Evolutionary conservation across 2,329 filamentous ascomycete genomes (phyloP).

Genomic region (Talaromyces sp.): DNA sequence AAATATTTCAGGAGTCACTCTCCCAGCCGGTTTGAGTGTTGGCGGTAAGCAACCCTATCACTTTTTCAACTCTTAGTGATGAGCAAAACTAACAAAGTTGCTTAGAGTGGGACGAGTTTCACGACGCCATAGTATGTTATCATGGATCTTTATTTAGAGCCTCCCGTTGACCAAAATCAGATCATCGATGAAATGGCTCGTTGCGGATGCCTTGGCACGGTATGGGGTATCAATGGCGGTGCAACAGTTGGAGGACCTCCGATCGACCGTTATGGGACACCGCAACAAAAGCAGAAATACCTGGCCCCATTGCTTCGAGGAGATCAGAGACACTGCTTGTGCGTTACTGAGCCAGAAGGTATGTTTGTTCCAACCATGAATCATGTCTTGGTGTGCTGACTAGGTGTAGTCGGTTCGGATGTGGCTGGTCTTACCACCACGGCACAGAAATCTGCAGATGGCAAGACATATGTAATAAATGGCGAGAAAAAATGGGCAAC

Average conservation of each 20-base stretch:
- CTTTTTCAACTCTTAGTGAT: background rate
- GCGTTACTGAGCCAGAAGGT: background rate
- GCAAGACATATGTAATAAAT: slow-evolving; percentile 64
- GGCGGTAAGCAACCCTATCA: background rate
- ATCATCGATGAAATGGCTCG: slow-evolving; percentile 18
- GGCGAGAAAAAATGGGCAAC: slow-evolving; percentile 83
- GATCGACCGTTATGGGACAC: slow-evolving; percentile 17
- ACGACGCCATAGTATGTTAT: background rate
- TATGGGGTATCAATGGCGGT: slow-evolving; percentile 18
- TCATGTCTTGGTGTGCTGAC: background rate
- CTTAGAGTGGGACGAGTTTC: background rate
- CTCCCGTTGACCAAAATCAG: too few relatives aligned
- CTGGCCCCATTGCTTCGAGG: slow-evolving; percentile 16
- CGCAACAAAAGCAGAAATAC: slow-evolving; percentile 17
- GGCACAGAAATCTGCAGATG: slow-evolving; percentile 69
- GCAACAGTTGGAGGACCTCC: slow-evolving; percentile 19
- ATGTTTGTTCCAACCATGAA: background rate
- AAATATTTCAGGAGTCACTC: slow-evolving; percentile 4
- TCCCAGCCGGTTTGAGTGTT: background rate
- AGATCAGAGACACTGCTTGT: background rate
- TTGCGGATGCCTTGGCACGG: slow-evolving; percentile 6
- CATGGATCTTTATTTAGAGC: background rate
- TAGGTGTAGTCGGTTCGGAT: slow-evolving; percentile 59
- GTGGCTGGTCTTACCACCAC: slow-evolving; percentile 75
- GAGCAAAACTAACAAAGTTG: background rate